phyloP scores from a whole-genome alignment of 495 filamentous ascomycete genomes.

The Xylona heveae region DNA sequence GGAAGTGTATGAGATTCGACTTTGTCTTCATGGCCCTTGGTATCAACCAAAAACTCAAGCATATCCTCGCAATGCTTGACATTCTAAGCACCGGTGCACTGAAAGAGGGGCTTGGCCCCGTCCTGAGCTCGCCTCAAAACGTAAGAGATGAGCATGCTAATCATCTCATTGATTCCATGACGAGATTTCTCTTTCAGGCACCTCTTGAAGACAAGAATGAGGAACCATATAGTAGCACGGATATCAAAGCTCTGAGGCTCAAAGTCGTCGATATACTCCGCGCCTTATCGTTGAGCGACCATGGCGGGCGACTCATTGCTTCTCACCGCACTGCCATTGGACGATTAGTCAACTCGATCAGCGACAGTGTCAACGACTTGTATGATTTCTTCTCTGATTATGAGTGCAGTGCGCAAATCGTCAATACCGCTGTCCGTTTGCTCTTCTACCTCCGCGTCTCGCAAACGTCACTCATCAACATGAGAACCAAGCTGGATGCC shows the following conservation, averaged over 20 bases:
- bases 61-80: slow-evolving; percentile 33
- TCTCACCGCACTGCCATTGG: slow-evolving; percentile 31
- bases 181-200: slow-evolving; percentile 34
- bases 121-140: slow-evolving; percentile 25
- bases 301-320: slow-evolving; percentile 30
- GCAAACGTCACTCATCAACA: slow-evolving; percentile 25
- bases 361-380: slow-evolving; percentile 37
- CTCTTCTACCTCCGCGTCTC: slow-evolving; percentile 33
- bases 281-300: slow-evolving; percentile 21
- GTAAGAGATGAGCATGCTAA: slow-evolving; percentile 34
- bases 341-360: slow-evolving; percentile 37
- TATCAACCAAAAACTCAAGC: slow-evolving; percentile 26
- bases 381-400: slow-evolving; percentile 23
- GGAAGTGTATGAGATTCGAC: slow-evolving; percentile 35
- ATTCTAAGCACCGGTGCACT: slow-evolving; percentile 38
- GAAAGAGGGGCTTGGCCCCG: slow-evolving; percentile 34
- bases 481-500: slow-evolving; percentile 32
- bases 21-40: slow-evolving; percentile 45
- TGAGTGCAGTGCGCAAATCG: slow-evolving; percentile 17
- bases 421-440: slow-evolving; percentile 40
- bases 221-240: slow-evolving; percentile 21
- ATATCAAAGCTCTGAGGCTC: slow-evolving; percentile 33
- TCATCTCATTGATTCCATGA: slow-evolving; percentile 37
- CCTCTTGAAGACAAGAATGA: slow-evolving; percentile 26
- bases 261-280: slow-evolving; percentile 34